A percentile compares a stretch with the other conserved stretches of the same genome.
Conservation (phyloP, 192 early-diverging fungal genomes). For the Chytriomyces confervae region DNA sequence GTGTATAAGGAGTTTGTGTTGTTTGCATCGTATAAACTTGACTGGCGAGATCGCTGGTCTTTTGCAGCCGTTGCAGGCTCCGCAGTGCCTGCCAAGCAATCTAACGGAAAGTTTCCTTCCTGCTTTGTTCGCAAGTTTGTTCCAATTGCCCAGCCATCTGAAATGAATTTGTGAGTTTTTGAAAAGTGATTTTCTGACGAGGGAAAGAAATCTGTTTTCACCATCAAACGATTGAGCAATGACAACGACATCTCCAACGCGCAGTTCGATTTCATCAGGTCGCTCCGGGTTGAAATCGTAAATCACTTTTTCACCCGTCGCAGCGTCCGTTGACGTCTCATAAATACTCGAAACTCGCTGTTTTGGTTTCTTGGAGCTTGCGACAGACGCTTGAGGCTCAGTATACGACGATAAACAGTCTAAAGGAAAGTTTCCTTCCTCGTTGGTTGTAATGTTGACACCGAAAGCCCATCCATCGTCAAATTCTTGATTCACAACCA, state of each 20-base stretch:
- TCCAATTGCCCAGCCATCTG: conserved; percentile 8
- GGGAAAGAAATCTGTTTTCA: no score
- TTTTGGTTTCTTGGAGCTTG: neutral
- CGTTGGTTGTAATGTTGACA: neutral
- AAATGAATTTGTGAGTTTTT: no score
- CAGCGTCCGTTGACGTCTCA: neutral
- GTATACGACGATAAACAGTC: neutral
- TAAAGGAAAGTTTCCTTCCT: neutral
- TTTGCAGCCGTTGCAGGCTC: neutral
- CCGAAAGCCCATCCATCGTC: neutral
- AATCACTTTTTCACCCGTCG: conserved; percentile 8
- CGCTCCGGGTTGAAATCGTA: conserved; percentile 26
- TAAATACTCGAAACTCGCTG: neutral
- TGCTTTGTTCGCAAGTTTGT: conserved; percentile 2
- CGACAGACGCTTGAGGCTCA: neutral
- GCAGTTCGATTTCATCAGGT: conserved; percentile 34
- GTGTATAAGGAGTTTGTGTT: conserved; percentile 2
- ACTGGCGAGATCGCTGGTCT: neutral
- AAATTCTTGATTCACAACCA: neutral
- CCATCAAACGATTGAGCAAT: conserved; percentile 24
- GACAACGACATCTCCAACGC: conserved; percentile 24
- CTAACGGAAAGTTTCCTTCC: conserved; percentile 18
- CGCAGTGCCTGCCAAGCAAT: conserved; percentile 10
- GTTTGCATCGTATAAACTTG: neutral
- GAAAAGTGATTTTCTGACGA: no score